A percentile compares a stretch with the other conserved stretches of the same genome.
Conservation (phyloP, 1,284 basidiomycete genomes). For the Stereum hirsutum region DNA sequence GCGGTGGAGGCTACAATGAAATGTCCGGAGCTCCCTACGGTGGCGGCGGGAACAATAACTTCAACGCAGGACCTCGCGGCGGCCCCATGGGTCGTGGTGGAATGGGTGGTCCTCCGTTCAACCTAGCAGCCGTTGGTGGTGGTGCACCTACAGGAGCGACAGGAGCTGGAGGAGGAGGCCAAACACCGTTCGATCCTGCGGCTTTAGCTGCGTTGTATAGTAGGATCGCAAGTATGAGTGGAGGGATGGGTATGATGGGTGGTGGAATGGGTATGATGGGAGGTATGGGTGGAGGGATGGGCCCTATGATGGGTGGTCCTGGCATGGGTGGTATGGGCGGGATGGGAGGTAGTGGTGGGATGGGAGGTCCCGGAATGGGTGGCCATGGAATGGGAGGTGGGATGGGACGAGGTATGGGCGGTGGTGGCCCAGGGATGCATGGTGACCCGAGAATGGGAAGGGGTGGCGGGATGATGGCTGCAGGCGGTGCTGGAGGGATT, state of each 20-base stretch:
- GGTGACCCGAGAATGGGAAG: conserved; percentile 22
- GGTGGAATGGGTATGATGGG: conserved; percentile 34
- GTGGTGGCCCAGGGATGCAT: conserved; percentile 4
- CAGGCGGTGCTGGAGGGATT: conserved; percentile 17
- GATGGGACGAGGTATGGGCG: conserved; percentile 9
- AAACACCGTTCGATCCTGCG: conserved; percentile 71
- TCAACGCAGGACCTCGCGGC: conserved; percentile 19
- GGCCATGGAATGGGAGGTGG: conserved; percentile 7
- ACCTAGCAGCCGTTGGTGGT: not conserved
- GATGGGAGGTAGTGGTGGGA: conserved; percentile 30
- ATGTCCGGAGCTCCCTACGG: conserved; percentile 15
- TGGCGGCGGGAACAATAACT: conserved; percentile 21
- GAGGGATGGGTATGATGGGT: conserved; percentile 41
- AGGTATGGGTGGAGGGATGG: conserved; percentile 27
- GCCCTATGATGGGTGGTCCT: conserved; percentile 41
- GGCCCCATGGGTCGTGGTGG: conserved; percentile 3
- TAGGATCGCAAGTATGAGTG: conserved; percentile 74
- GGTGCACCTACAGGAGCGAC: conserved; percentile 10
- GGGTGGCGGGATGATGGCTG: conserved; percentile 13
- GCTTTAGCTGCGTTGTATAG: conserved; percentile 74
- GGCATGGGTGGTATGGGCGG: conserved; percentile 32
- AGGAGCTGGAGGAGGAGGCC: conserved; percentile 18
- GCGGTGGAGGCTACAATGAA: too few relatives aligned
- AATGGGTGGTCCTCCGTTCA: too few relatives aligned
- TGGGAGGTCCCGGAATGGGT: conserved; percentile 12